These are phyloP conservation scores for Fusarium sp. DNA, from an alignment of 2,329 filamentous ascomycete species.

Conservation along the genomic window DNA sequence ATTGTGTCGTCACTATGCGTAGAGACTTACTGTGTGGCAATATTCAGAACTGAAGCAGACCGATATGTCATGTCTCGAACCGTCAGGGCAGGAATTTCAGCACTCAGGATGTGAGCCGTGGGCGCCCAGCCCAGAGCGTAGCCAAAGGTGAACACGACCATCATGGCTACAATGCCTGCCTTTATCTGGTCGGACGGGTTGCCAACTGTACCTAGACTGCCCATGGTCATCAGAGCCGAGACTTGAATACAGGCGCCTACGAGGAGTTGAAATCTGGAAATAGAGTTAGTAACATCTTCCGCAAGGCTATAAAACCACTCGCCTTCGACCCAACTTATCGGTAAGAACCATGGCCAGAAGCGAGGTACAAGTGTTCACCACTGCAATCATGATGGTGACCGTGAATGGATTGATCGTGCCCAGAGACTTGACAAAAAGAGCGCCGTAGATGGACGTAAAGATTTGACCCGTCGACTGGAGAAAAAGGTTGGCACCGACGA, in stretches of 20 bases:
- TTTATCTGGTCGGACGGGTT: neutral
- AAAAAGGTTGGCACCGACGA: slow-evolving; percentile 47
- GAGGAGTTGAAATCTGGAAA: neutral
- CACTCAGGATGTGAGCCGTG: slow-evolving; percentile 52
- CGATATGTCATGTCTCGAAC: slow-evolving; percentile 50
- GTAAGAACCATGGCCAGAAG: slow-evolving; percentile 18
- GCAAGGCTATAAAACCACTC: no score
- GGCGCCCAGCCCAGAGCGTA: slow-evolving; percentile 53
- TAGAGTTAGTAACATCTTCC: neutral
- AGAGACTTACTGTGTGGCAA: no score
- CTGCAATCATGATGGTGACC: slow-evolving; percentile 42
- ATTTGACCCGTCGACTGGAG: no score
- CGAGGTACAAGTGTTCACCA: slow-evolving; percentile 49
- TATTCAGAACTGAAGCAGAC: no score
- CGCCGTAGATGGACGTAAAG: no score
- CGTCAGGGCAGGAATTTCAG: slow-evolving; percentile 51
- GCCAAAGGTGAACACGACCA: slow-evolving; percentile 29
- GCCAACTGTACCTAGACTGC: slow-evolving; percentile 3
- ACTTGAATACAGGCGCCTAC: neutral
- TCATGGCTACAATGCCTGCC: slow-evolving; percentile 2
- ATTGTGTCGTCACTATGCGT: no score
- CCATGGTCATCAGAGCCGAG: slow-evolving; percentile 12
- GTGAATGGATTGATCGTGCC: slow-evolving; percentile 49
- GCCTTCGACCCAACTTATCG: neutral
- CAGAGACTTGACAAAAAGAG: slow-evolving; percentile 25